A percentile compares a stretch with the other conserved stretches of the same genome.
phyloP scores from a whole-genome alignment of 2,329 filamentous ascomycete species.

The Aspergillus nomiae region DNA sequence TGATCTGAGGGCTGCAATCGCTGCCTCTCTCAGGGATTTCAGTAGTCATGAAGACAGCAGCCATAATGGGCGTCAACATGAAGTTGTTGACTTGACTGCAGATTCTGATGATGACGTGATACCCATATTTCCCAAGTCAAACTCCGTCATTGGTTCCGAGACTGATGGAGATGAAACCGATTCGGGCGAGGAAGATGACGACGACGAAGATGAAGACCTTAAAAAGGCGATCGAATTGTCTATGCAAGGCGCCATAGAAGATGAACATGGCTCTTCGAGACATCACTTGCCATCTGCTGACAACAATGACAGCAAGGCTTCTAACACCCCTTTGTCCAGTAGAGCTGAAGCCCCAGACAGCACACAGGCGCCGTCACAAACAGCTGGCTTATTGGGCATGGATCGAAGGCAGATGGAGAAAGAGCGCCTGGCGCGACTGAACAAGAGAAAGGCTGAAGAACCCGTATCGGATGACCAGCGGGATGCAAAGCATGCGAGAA shows the following conservation, averaged over 20 bases:
- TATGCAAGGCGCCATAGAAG: conserved; percentile 25
- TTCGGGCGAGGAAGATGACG: conserved; percentile 10
- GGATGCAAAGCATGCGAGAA: conserved; percentile 27
- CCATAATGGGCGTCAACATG: background rate
- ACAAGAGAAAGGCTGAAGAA: conserved; percentile 57
- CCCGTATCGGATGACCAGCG: conserved; percentile 31
- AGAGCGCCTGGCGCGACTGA: conserved; percentile 72
- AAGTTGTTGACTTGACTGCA: conserved; percentile 37
- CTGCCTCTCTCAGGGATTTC: conserved; percentile 25
- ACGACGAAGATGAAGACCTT: conserved; percentile 37
- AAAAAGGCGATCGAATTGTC: conserved; percentile 39
- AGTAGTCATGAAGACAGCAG: background rate
- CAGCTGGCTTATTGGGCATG: conserved; percentile 54
- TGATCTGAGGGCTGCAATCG: conserved; percentile 20
- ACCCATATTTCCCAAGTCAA: conserved; percentile 29
- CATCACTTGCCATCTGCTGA: background rate
- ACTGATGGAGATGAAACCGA: conserved; percentile 18
- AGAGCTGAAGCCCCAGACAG: background rate
- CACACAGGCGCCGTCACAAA: background rate
- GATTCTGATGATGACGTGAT: conserved; percentile 33
- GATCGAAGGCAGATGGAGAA: conserved; percentile 84
- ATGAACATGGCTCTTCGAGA: conserved; percentile 5
- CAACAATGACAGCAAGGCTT: background rate
- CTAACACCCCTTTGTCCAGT: background rate
- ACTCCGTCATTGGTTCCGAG: conserved; percentile 29